A percentile compares a stretch with the other conserved stretches of the same genome.
phyloP scores from a whole-genome alignment of 1,284 basidiomycete genomes.

The Malassezia sympodialis region DNA sequence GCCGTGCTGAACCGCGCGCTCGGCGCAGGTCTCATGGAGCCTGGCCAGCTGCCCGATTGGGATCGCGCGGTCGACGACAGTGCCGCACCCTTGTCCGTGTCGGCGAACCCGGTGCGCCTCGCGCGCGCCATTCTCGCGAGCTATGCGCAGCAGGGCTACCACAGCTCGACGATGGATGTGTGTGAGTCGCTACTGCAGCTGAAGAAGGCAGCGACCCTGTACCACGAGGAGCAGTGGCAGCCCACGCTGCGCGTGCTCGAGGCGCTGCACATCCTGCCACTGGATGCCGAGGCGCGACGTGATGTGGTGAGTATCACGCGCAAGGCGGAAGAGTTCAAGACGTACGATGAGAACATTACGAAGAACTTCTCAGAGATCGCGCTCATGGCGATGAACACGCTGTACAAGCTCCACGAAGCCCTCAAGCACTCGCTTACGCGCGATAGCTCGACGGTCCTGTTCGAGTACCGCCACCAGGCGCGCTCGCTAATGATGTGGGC shows the following conservation, averaged over 20 bases:
- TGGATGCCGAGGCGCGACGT: slow-evolving; percentile 55
- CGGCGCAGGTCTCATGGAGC: slow-evolving; percentile 55
- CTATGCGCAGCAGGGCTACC: slow-evolving; percentile 67
- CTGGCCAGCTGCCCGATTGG: slow-evolving; percentile 14
- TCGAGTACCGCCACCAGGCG: slow-evolving; percentile 39
- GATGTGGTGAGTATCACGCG: slow-evolving; percentile 77
- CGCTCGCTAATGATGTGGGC: slow-evolving; percentile 47
- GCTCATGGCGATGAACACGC: slow-evolving; percentile 83
- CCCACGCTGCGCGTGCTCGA: slow-evolving; percentile 76
- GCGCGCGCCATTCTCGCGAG: slow-evolving; percentile 73
- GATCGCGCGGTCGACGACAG: slow-evolving; percentile 15
- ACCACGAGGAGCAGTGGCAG: slow-evolving; percentile 64
- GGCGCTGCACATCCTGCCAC: slow-evolving; percentile 74
- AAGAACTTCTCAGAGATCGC: slow-evolving; percentile 81
- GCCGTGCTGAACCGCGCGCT: slow-evolving; percentile 77
- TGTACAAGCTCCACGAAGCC: slow-evolving; percentile 53
- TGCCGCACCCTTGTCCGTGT: slow-evolving; percentile 49
- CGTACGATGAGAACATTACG: slow-evolving; percentile 73
- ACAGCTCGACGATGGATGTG: slow-evolving; percentile 63
- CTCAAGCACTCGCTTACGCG: slow-evolving; percentile 39
- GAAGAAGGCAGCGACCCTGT: slow-evolving; percentile 69
- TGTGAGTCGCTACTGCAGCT: slow-evolving; percentile 63
- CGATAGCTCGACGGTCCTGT: slow-evolving; percentile 26
- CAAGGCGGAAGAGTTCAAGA: slow-evolving; percentile 79
- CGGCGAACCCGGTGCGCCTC: slow-evolving; percentile 62